Evolutionary conservation across 345 rosid species (phyloP), one percentile per base, ranked within the genome.

Genomic region (Eucalyptus victrix): DNA sequence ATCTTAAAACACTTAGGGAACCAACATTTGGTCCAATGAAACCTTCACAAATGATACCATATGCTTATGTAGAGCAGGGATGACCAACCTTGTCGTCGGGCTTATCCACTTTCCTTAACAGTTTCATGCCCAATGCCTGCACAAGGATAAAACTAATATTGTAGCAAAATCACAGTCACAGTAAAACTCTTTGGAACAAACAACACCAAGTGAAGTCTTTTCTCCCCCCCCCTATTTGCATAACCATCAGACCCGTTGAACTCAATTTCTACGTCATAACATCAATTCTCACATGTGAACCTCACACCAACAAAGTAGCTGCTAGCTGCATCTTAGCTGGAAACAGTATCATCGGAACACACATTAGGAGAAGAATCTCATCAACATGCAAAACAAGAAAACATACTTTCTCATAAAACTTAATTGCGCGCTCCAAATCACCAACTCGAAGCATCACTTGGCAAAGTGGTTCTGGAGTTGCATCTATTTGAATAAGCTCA

Each of bases 381-480:
- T 62, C 42, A 8, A 88, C 0, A 26, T 60, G 40, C 54, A 14
- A 50, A 62, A 26, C 69, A 49, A 37, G 28, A 49, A 37, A 49
- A 40, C 18, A 9, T 93, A 97, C 99, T 97, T 96, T 98, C 91
- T 97, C 99, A 90, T 98, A 96, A 91, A 98, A 97, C 90, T 96
- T 94, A 93, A 96, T 94, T 81, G 99, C 89, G 32, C 96, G 96
- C 47, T 94, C 97, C 34, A 97, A 92, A 90, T 98, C 98, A 89
- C 99, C 98, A 60, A 95, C 97, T 88, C 98, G 97, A 88, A 98
- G 97, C 98, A 97, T 96, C 30, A 98, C 95, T 95, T 98, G 99
- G 90, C 99, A 98, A 42, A 97, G 93, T 56, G 99, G 99, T 90
- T 95, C 96, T 87, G 97, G 99, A 65, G 97, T 97, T 80, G 93